These are phyloP conservation scores for Capronia americana DNA, from an alignment of 2,329 filamentous ascomycete genomes.

Conservation along the genomic window DNA sequence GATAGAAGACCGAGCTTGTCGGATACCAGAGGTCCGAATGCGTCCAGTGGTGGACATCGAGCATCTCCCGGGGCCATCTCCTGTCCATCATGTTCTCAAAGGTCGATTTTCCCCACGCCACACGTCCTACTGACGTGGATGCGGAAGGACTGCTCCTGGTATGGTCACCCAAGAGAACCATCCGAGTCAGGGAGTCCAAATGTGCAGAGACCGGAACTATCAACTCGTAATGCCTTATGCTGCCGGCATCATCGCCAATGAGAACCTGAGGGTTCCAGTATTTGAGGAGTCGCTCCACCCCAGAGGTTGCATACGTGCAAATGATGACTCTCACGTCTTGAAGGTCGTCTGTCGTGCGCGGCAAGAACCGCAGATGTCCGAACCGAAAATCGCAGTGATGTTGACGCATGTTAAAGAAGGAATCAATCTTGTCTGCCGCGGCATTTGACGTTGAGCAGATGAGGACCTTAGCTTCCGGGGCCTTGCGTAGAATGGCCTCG, in stretches of 20 bases:
- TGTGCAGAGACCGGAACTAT: not conserved
- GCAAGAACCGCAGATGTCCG: constrained; percentile 2
- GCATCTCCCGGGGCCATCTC: constrained; percentile 8
- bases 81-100: constrained; percentile 12
- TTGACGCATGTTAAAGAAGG: not conserved
- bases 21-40: constrained; percentile 15
- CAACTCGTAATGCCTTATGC: constrained; percentile 3
- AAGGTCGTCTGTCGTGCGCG: not conserved
- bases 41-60: not conserved
- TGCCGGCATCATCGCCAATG: constrained; percentile 3
- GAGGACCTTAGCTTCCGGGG: not conserved
- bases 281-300: not conserved
- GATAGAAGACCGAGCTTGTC: constrained; percentile 6
- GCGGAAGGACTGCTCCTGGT: not conserved
- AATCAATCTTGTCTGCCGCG: not conserved
- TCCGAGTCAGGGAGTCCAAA: not conserved
- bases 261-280: constrained; percentile 1
- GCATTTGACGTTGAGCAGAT: not conserved
- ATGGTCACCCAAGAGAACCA: constrained; percentile 14
- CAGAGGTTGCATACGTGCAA: constrained; percentile 4
- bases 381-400: constrained; percentile 7
- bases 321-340: constrained; percentile 4
- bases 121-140: not conserved
- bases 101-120: not conserved
- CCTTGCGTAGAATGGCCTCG: constrained; percentile 9